A percentile compares a stretch with the other conserved stretches of the same genome.
phyloP scores from a whole-genome alignment of 495 filamentous ascomycete genomes.

The Oleoguttula mirabilis region DNA sequence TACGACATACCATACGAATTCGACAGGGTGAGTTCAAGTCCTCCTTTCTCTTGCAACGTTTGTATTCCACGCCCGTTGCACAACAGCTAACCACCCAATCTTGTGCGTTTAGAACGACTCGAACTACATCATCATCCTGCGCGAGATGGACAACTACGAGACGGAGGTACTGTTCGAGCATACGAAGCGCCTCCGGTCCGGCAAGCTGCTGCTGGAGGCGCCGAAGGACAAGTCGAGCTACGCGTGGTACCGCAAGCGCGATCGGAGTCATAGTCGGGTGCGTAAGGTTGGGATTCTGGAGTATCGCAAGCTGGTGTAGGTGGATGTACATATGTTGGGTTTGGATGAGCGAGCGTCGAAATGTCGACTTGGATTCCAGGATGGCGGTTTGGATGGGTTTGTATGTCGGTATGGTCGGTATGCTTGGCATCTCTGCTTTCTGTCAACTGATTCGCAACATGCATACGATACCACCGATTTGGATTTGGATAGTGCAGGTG shows the following conservation, averaged over 20 bases:
- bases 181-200: constrained; percentile 27
- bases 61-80: no score
- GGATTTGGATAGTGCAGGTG: no score
- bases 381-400: no score
- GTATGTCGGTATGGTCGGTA: no score
- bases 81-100: no score
- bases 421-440: no score
- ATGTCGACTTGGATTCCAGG: no score
- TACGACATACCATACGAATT: constrained; percentile 31
- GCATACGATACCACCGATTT: no score
- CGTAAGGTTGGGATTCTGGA: constrained; percentile 14
- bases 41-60: background rate
- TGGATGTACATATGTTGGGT: no score
- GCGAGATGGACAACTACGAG: constrained; percentile 30
- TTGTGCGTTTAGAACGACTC: constrained; percentile 25
- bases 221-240: constrained; percentile 25
- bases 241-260: constrained; percentile 28
- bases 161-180: constrained; percentile 35
- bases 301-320: constrained; percentile 3
- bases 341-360: no score
- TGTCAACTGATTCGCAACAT: no score
- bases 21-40: constrained; percentile 25
- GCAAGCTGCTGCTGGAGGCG: constrained; percentile 27
- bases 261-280: constrained; percentile 13
- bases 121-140: constrained; percentile 32